phyloP scores from a whole-genome alignment of 352 stramenopile species.

The Globisporangium spiculum region DNA sequence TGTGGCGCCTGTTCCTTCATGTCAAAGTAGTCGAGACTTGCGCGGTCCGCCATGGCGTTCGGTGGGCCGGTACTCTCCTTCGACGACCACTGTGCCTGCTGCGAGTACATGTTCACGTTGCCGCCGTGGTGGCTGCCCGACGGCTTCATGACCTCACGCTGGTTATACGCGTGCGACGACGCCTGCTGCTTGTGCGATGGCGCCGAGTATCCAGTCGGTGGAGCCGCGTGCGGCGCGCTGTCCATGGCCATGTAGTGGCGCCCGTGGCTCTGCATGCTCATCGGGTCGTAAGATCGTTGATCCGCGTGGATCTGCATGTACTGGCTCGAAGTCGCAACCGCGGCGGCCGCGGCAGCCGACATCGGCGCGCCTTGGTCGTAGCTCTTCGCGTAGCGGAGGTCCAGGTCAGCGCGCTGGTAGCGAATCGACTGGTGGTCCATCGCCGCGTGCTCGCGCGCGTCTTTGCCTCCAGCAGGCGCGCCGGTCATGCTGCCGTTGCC shows the following conservation, averaged over 20 bases:
- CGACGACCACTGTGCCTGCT: conserved; percentile 57
- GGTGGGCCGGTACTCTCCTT: conserved; percentile 35
- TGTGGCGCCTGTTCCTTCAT: conserved; percentile 53
- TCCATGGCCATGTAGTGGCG: conserved; percentile 65
- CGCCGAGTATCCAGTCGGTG: conserved; percentile 16
- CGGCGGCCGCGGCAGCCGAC: conserved; percentile 11
- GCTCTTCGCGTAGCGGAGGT: conserved; percentile 69
- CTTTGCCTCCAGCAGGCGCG: conserved; percentile 32
- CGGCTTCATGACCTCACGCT: conserved; percentile 38
- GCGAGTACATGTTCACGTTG: conserved; percentile 35
- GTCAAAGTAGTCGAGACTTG: conserved; percentile 68
- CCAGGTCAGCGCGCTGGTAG: conserved; percentile 63
- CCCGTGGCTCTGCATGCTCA: conserved; percentile 39
- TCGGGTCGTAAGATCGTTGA: conserved; percentile 72
- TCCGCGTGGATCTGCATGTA: conserved; percentile 76
- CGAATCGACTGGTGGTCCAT: conserved; percentile 46
- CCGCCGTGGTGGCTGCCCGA: conserved; percentile 13
- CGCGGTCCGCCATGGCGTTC: conserved; percentile 25
- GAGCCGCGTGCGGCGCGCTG: conserved; percentile 12
- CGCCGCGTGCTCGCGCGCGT: conserved; percentile 24
- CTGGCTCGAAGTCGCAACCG: conserved; percentile 27
- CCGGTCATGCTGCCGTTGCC: conserved; percentile 25
- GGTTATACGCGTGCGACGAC: conserved; percentile 17
- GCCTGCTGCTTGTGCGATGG: conserved; percentile 39
- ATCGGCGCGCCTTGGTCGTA: conserved; percentile 36